Conservation (phyloP, 768 basidiomycete species). For the Leccinum barrowsii region DNA sequence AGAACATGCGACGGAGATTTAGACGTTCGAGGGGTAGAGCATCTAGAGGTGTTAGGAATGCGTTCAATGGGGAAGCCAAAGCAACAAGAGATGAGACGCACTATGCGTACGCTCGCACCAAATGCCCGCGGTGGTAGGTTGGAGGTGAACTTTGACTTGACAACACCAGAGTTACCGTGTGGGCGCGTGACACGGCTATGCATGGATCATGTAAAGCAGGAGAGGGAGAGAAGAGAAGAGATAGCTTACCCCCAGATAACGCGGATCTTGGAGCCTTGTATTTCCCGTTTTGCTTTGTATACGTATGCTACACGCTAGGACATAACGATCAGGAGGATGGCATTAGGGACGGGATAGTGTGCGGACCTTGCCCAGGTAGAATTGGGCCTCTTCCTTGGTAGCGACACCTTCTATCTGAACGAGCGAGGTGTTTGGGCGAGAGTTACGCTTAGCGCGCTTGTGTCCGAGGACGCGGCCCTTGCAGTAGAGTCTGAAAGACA, state of each 20-base stretch:
- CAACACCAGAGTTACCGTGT: constrained; percentile 92
- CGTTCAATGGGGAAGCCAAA: background rate
- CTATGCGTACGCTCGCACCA: constrained; percentile 88
- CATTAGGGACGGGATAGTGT: background rate
- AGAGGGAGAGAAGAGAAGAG: background rate
- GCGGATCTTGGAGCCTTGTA: constrained; percentile 91
- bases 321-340: background rate
- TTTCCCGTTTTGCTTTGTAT: constrained; percentile 94
- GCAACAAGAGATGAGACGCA: constrained; percentile 36
- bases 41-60: constrained; percentile 45
- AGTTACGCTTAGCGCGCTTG: constrained; percentile 98
- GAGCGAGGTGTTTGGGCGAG: constrained; percentile 92
- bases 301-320: constrained; percentile 91
- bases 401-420: constrained; percentile 97
- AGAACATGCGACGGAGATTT: constrained; percentile 29
- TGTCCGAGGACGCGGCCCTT: constrained; percentile 97
- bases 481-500: constrained; percentile 70
- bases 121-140: constrained; percentile 96
- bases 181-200: constrained; percentile 84
- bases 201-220: background rate
- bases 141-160: constrained; percentile 92
- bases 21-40: constrained; percentile 89
- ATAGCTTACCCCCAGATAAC: constrained; percentile 93
- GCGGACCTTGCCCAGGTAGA: constrained; percentile 97
- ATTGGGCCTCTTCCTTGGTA: constrained; percentile 90